Conservation (phyloP, 306 rosid species). For the Potentilla sterilis region DNA sequence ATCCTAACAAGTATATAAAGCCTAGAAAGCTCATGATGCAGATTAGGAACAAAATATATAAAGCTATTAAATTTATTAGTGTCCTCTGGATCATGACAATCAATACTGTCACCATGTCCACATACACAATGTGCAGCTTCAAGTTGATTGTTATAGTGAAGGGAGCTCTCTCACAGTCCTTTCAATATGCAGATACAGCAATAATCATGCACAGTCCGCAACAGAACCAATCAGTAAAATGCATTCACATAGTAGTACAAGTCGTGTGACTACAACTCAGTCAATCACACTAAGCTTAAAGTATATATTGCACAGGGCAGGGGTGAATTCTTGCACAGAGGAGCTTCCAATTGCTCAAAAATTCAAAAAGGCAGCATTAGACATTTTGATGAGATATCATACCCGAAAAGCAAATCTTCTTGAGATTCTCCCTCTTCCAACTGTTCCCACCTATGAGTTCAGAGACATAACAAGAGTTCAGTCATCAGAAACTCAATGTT, state of each 20-base stretch:
- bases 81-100: neutral
- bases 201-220: neutral
- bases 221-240: neutral
- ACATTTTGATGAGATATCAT: conserved; percentile 5
- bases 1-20: neutral
- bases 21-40: neutral
- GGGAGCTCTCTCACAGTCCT: neutral
- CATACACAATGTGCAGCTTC: neutral
- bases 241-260: neutral
- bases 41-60: neutral
- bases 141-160: neutral
- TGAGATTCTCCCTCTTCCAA: conserved; percentile 40
- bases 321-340: neutral
- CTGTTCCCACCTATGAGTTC: conserved; percentile 37
- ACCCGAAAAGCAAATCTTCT: conserved; percentile 37
- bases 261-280: neutral
- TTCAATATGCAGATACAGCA: neutral
- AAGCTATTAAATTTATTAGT: neutral
- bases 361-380: neutral
- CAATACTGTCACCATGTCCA: neutral
- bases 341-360: neutral
- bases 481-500: neutral
- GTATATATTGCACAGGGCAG: neutral
- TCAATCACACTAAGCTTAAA: neutral
- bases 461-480: conserved; percentile 15